Conservation (phyloP, 306 rosid species). For the Dryas drummondii region DNA sequence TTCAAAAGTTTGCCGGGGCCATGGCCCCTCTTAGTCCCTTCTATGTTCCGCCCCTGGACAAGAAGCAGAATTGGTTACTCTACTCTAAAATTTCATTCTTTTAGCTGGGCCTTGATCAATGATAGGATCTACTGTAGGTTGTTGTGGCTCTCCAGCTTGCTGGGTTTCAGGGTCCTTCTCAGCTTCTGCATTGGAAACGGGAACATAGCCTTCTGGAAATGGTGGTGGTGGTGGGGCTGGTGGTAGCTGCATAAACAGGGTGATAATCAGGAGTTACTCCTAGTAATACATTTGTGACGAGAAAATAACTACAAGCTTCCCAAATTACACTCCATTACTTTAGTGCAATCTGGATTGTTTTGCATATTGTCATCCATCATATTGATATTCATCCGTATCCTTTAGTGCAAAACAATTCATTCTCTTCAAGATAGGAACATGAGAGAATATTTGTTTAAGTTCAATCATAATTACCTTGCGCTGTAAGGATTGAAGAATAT, state of each 20-base stretch:
- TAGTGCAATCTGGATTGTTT: background rate
- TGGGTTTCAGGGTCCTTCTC: constrained; percentile 68
- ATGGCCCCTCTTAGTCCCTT: too few relatives aligned
- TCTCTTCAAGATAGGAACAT: constrained; percentile 14
- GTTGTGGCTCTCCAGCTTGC: constrained; percentile 63
- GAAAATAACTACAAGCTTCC: background rate
- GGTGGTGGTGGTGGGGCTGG: constrained; percentile 90
- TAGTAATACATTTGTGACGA: constrained; percentile 2
- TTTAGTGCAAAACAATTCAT: background rate
- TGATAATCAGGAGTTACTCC: constrained; percentile 6
- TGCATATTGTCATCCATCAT: background rate
- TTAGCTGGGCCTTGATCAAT: constrained; percentile 89
- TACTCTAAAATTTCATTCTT: constrained; percentile 64
- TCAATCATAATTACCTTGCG: constrained; percentile 55
- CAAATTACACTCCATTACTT: background rate
- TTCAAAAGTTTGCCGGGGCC: background rate
- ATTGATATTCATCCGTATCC: background rate
- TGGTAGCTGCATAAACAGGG: constrained; percentile 51
- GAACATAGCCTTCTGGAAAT: constrained; percentile 83
- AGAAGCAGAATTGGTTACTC: background rate
- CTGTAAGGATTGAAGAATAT: constrained; percentile 75
- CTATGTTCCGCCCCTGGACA: background rate
- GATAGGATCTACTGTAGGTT: constrained; percentile 71
- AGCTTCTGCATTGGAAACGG: constrained; percentile 48
- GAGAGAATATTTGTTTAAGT: background rate